phyloP scores from a whole-genome alignment of 805 yeast species.

The Saccharomycopsis oosterbeekiorum region DNA sequence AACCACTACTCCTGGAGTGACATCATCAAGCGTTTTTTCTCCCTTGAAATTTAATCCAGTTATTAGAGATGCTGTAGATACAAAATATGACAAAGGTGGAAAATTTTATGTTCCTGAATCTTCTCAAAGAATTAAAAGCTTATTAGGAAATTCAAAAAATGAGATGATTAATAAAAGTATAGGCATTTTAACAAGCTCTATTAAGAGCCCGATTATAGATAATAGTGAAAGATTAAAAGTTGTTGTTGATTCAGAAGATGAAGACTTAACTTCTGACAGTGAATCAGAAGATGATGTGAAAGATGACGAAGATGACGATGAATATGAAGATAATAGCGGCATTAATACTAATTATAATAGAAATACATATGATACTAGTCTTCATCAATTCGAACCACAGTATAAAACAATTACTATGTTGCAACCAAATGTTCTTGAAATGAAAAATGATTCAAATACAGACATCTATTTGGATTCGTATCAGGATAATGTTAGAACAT shows the following conservation, averaged over 20 bases:
- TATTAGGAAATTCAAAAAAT: background rate
- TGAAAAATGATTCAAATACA: background rate
- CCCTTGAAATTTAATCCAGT: conserved; percentile 77
- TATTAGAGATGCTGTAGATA: conserved; percentile 65
- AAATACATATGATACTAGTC: background rate
- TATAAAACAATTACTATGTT: background rate
- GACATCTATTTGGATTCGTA: background rate
- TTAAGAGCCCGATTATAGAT: conserved; percentile 5
- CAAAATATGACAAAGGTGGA: conserved; percentile 85
- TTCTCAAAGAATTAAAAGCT: background rate
- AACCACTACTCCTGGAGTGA: conserved; percentile 36
- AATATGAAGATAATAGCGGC: conserved; percentile 19
- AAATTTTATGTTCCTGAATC: conserved; percentile 53
- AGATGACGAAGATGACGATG: conserved; percentile 21
- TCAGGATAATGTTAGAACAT: background rate
- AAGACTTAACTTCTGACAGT: conserved; percentile 21
- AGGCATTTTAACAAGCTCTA: conserved; percentile 1
- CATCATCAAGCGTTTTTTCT: conserved; percentile 54
- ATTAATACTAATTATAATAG: background rate
- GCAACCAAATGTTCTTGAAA: background rate
- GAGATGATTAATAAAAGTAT: background rate
- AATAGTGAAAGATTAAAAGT: conserved; percentile 21
- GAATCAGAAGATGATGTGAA: conserved; percentile 19
- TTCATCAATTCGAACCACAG: background rate
- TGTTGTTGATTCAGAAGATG: conserved; percentile 20